Conservation (phyloP, 2,329 filamentous ascomycete species). For the Dothideomycetes sp. region DNA sequence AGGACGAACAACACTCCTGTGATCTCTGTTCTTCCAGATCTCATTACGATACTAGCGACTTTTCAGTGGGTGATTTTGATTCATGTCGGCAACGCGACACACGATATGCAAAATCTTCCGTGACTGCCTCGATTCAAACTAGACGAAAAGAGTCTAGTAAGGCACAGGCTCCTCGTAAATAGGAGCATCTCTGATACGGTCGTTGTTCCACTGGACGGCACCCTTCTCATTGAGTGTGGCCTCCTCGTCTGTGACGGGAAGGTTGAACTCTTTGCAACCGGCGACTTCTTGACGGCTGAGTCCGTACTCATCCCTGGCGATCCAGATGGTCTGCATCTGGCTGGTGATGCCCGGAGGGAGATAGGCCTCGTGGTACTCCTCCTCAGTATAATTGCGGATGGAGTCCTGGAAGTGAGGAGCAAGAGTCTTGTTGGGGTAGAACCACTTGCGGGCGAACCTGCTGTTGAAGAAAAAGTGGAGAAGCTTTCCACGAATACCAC, state of each 20-base stretch:
- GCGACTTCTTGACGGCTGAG: conserved; percentile 31
- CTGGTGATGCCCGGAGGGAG: conserved; percentile 32
- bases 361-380: conserved; percentile 28
- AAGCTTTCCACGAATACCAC: conserved; percentile 5
- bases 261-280: conserved; percentile 26
- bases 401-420: conserved; percentile 21
- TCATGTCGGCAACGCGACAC: no score
- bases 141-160: conserved; percentile 3
- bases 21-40: no score
- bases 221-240: conserved; percentile 34
- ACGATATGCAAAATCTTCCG: no score
- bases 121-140: no score
- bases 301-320: conserved; percentile 32
- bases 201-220: conserved; percentile 32
- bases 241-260: conserved; percentile 34
- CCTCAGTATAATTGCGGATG: conserved; percentile 17
- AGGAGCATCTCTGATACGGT: conserved; percentile 30
- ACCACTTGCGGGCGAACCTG: conserved; percentile 1
- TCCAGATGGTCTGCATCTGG: conserved; percentile 34
- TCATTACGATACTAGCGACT: no score
- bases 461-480: conserved; percentile 7
- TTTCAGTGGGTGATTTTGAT: no score
- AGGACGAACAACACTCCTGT: no score
- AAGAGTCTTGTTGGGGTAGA: conserved; percentile 9
- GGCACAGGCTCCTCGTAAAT: conserved; percentile 24